A percentile compares a stretch with the other conserved stretches of the same genome.
Evolutionary conservation across 2,329 filamentous ascomycete genomes (phyloP).

Genomic region (Emmonsiellopsis sp.): DNA sequence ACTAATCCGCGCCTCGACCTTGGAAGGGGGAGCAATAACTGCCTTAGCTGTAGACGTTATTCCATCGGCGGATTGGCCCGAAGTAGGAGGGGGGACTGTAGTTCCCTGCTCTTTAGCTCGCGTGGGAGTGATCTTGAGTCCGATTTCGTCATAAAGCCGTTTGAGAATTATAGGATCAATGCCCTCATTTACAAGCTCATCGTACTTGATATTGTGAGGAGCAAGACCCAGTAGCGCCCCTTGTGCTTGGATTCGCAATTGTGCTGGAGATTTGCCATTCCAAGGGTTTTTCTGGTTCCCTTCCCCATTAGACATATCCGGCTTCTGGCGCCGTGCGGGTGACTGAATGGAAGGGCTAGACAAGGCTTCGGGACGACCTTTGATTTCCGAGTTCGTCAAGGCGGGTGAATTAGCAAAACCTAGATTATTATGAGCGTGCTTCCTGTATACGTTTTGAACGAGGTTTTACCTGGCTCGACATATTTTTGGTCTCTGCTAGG

Average conservation of each 20-base stretch:
- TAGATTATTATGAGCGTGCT: background rate
- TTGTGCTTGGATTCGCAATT: constrained; percentile 44
- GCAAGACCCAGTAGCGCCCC: constrained; percentile 56
- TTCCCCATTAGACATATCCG: background rate
- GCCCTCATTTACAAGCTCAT: constrained; percentile 64
- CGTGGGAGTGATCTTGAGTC: constrained; percentile 36
- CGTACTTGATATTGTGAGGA: constrained; percentile 59
- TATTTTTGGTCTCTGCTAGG: background rate
- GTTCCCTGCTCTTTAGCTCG: background rate
- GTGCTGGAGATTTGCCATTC: constrained; percentile 23
- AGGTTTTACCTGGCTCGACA: background rate
- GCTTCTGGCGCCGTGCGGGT: background rate
- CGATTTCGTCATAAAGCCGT: constrained; percentile 58
- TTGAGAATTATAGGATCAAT: constrained; percentile 55
- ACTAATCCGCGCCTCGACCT: background rate
- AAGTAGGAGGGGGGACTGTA: constrained; percentile 3
- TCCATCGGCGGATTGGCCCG: constrained; percentile 50
- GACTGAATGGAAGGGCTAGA: background rate
- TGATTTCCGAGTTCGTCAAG: background rate
- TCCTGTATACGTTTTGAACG: background rate
- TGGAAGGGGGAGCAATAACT: background rate
- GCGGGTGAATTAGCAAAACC: background rate
- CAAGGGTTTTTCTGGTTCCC: background rate
- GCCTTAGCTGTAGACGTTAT: constrained; percentile 71
- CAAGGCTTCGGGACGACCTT: background rate